Base-by-base conservation (phyloP, 2,329 filamentous ascomycete genomes). In the Apiospora malaysiana region DNA sequence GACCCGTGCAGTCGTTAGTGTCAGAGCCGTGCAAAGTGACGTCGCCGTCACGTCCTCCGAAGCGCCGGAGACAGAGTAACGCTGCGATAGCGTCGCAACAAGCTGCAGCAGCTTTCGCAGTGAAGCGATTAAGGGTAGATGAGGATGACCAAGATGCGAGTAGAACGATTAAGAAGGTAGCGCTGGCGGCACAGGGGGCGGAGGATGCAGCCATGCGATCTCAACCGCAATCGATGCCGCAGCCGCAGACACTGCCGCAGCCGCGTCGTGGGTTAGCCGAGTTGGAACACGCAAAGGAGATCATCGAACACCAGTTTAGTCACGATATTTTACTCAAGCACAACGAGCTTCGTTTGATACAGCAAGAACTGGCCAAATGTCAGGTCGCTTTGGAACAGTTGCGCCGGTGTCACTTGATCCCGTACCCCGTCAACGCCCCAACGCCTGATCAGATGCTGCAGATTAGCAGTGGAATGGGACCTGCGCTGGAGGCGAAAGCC, bases 361-460 rank as follows among this genome's bases (percentile, higher is more conserved):
- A 98, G 79, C 94, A 97, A 82, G 96, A 98, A 83, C 88, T 98
- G 74, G 95, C 94, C 74, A 98, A 98, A 84, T 98, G 95, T 79
- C 95, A 98, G 84, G 86, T 95, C 74, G 94, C 95, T 14, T 87
- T 98, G 75, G 96, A 99, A 83, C 96, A 98, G 83, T 86, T 99
- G 73, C 93, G 96, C 76, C 91, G 96, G 72, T 98, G 95, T 83
- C 92, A 96, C 79, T 86, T 98, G 75, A 95, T 97, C 76, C 95
- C 95, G 5, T 98, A 94, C 80, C 95, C 95, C 43, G 89, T 91
- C 74, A 89, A 89, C 73, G 87, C 89, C 73, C 88, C 90, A 51
- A 90, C 90, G 10, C 91, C 92, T 37, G 84, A 89, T 74, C 88
- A 90, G 77, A 91, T 91, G 88, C 81, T 91, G 75, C 87, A 92